A percentile compares a stretch with the other conserved stretches of the same genome.
phyloP scores from a whole-genome alignment of 1,284 basidiomycete genomes.

The Ceratobasidium sp. region DNA sequence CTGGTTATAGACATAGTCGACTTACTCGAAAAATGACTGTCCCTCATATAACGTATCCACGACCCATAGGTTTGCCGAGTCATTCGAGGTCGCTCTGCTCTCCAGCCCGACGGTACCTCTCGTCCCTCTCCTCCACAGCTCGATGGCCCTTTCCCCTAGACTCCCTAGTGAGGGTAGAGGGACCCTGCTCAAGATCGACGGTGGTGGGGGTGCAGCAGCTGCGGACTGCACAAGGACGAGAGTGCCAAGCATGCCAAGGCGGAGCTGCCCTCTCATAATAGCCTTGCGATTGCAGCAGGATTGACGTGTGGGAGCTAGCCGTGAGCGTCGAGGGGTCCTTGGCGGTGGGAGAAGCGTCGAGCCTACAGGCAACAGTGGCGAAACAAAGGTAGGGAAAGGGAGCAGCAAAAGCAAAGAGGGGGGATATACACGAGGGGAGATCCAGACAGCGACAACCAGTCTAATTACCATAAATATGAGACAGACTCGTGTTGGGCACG shows the following conservation, averaged over 20 bases:
- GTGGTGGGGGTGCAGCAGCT: conserved; percentile 13
- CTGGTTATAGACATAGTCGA: not conserved
- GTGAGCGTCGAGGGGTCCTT: not conserved
- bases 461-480: conserved; percentile 28
- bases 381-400: conserved; percentile 6
- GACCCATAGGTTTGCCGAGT: conserved; percentile 41
- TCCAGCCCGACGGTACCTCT: conserved; percentile 10
- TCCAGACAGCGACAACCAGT: conserved; percentile 18
- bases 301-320: conserved; percentile 1
- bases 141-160: conserved; percentile 8
- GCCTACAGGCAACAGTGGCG: not conserved
- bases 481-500: conserved; percentile 22
- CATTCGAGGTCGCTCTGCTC: conserved; percentile 12
- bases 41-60: conserved; percentile 43
- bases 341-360: not conserved
- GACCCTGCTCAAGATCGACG: conserved; percentile 35
- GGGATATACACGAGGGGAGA: conserved; percentile 24
- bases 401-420: conserved; percentile 5
- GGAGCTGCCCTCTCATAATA: conserved; percentile 15
- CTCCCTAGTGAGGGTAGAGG: conserved; percentile 22
- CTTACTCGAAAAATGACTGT: conserved; percentile 46
- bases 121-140: conserved; percentile 10
- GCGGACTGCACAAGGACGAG: conserved; percentile 11
- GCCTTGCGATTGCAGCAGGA: not conserved
- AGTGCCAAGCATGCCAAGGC: conserved; percentile 16